Conservation (phyloP, 2,329 filamentous ascomycete genomes). For the Teratosphaeria epicoccoides region DNA sequence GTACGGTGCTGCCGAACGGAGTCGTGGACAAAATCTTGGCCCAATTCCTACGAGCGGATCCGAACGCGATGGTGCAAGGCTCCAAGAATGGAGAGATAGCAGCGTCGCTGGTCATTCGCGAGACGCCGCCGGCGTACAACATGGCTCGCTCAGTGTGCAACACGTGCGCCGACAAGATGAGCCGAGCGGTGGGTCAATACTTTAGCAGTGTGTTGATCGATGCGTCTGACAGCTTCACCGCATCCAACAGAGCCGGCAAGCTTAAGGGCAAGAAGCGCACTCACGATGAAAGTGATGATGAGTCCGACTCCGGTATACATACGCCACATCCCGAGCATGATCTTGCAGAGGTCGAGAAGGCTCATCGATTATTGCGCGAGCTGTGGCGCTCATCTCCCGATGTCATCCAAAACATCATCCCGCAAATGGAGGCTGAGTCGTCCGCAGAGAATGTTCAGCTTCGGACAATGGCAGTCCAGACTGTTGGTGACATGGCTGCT, state of each 20-base stretch:
- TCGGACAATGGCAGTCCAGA: constrained; percentile 80
- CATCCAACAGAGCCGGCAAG: constrained; percentile 34
- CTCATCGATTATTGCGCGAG: constrained; percentile 79
- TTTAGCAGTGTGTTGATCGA: constrained; percentile 96
- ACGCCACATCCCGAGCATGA: constrained; percentile 64
- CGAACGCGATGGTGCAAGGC: constrained; percentile 37
- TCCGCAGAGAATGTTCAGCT: constrained; percentile 81
- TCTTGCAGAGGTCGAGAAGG: constrained; percentile 76
- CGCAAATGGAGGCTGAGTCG: constrained; percentile 84
- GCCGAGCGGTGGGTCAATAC: constrained; percentile 85
- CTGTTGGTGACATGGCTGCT: constrained; percentile 86
- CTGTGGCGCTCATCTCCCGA: constrained; percentile 85
- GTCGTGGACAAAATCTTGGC: constrained; percentile 90
- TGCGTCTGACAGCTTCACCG: constrained; percentile 40
- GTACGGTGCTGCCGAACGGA: constrained; percentile 61
- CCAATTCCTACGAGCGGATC: constrained; percentile 83
- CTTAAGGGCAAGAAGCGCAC: constrained; percentile 34
- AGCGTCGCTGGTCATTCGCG: constrained; percentile 47
- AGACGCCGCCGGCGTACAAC: constrained; percentile 84
- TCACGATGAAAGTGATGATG: constrained; percentile 31
- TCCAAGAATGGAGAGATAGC: constrained; percentile 34
- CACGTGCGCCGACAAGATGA: constrained; percentile 83
- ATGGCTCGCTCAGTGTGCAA: constrained; percentile 95
- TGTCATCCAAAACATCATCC: constrained; percentile 85
- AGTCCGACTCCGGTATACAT: constrained; percentile 31